Percentiles rank a stretch among this genome's conserved stretches.
These are phyloP conservation scores for Komagataella ulmi DNA, from an alignment of 805 yeast species.

Conservation along the genomic window DNA sequence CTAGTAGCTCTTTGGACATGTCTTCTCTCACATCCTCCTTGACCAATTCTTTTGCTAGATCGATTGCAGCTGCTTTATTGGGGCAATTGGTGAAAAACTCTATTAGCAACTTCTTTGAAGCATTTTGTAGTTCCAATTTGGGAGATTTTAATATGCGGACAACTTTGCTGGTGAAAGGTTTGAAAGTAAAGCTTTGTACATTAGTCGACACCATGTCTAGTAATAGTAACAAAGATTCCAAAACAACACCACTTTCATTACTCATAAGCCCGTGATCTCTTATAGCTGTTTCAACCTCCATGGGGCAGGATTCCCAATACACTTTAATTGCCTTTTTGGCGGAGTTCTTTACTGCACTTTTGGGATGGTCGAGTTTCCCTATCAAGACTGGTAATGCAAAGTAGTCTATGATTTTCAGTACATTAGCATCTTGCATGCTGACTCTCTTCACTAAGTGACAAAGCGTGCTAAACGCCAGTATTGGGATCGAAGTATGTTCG, in stretches of 20 bases:
- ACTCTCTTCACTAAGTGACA: constrained; percentile 47
- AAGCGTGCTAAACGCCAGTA: constrained; percentile 32
- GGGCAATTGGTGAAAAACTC: constrained; percentile 22
- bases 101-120: constrained; percentile 13
- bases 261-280: constrained; percentile 28
- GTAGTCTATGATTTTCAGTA: constrained; percentile 26
- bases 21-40: constrained; percentile 16
- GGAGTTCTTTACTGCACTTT: constrained; percentile 21
- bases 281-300: constrained; percentile 30
- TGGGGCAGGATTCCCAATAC: constrained; percentile 39
- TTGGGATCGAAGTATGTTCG: constrained; percentile 22
- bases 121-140: background rate
- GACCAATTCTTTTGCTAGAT: constrained; percentile 27
- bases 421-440: constrained; percentile 37
- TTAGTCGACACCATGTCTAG: constrained; percentile 24
- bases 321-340: constrained; percentile 39
- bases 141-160: constrained; percentile 11
- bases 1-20: constrained; percentile 13
- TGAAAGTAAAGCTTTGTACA: constrained; percentile 18
- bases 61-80: constrained; percentile 26
- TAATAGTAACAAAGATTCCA: constrained; percentile 31
- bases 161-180: constrained; percentile 12
- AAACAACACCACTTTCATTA: constrained; percentile 21
- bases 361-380: constrained; percentile 28
- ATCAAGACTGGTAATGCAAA: constrained; percentile 39